A percentile compares a stretch with the other conserved stretches of the same genome.
These are phyloP conservation scores for Tetradesmus lagerheimii DNA, from an alignment of 139 green algal genomes.

Conservation along the genomic window DNA sequence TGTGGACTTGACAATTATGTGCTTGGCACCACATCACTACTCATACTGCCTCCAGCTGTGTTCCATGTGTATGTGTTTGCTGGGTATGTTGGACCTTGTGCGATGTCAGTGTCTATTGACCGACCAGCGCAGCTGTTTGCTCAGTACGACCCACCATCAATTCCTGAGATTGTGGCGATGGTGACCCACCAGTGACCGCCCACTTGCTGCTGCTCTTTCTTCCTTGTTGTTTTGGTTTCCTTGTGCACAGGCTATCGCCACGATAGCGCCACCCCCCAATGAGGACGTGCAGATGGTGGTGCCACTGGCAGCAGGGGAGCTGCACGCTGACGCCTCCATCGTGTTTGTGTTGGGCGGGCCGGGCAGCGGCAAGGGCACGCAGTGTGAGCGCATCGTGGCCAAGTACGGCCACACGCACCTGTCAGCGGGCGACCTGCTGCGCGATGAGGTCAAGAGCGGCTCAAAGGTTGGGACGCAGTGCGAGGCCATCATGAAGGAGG, in stretches of 20 bases:
- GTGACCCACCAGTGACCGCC: neutral
- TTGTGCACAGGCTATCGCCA: neutral
- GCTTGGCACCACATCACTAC: too few species aligned
- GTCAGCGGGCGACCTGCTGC: conserved; percentile 83
- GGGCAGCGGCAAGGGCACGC: conserved; percentile 91
- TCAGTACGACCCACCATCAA: too few species aligned
- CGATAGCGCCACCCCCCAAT: neutral
- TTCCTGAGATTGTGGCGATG: neutral
- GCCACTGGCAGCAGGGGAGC: neutral
- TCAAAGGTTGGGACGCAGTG: conserved; percentile 73
- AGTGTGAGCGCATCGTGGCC: conserved; percentile 82
- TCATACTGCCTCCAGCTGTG: too few species aligned
- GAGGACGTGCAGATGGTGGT: conserved; percentile 15
- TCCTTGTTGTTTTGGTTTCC: neutral
- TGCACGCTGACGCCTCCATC: conserved; percentile 24
- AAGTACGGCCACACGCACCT: conserved; percentile 65
- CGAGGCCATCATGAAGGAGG: conserved; percentile 85
- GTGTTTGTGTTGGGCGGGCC: conserved; percentile 86
- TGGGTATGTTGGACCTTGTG: too few species aligned
- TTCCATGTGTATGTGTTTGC: too few species aligned
- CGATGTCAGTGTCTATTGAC: too few species aligned
- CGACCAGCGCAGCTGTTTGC: too few species aligned
- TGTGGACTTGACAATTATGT: too few species aligned
- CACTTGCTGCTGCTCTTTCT: neutral
- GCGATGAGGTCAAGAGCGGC: conserved; percentile 78